Base-by-base conservation (phyloP, 768 basidiomycete species). In the Butyriboletus loyo region DNA sequence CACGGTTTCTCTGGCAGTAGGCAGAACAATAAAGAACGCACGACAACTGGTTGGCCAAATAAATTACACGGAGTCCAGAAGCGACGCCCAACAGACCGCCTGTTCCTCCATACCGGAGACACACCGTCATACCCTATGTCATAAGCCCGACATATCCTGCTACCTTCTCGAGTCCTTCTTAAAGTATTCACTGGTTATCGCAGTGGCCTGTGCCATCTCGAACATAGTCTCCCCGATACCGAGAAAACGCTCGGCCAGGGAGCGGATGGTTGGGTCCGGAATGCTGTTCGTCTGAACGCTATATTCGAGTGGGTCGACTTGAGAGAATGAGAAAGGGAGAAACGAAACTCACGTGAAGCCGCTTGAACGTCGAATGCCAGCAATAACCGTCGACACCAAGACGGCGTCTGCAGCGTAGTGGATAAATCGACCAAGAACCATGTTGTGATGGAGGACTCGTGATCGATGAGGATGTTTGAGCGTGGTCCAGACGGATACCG, bases 201-300 rank as follows among this genome's bases (percentile, higher is more conserved):
- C 91, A 3, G 86, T 84, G 11, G 83, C 86, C 62, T 93, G 87
- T 32, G 87, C 74, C 69, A 93, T 79, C 65, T 92, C 89, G 73
- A 96, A 98, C 31, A 96, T 70, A 5, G 86, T 84, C 72, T 98
- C 96, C 46, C 96, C 96, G 24, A 93, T 75, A 32, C 85, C 83
- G 46, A 98, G 77, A 66, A 92, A 94, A 52, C 79, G 82, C 61
- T 97, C 89, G 3, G 90, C 85, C 10, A 91, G 71, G 17, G 83
- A 80, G 45, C 89, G 86, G 14, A 85, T 55, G 9, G 88, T 93
- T 2, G 87, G 79, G 63, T 98, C 92, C 35, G 88, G 74, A 55
- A 98, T 87, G 10, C 71, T 62, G 39, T 77, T 73, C 17, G 88
- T 82, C 60, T 92, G 75, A 24, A 86, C 78, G 27, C 93, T 92